Percentiles rank a stretch among this genome's conserved stretches.
Conservation (phyloP, 805 yeast genomes). For the Suhomyces vadensis region DNA sequence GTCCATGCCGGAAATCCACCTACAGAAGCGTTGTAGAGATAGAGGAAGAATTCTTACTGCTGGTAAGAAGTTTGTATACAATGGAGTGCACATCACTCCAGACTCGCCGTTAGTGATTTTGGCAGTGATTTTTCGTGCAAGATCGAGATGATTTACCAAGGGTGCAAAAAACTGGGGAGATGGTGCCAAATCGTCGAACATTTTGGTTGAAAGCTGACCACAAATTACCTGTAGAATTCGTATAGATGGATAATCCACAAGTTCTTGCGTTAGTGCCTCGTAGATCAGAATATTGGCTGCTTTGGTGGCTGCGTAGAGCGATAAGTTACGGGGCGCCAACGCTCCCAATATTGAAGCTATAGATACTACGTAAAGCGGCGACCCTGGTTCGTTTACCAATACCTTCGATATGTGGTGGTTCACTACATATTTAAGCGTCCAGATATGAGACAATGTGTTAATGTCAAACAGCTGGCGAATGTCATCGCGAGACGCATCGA, state of each 20-base stretch:
- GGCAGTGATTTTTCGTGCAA: constrained; percentile 38
- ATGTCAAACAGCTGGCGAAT: constrained; percentile 29
- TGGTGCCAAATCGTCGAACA: constrained; percentile 50
- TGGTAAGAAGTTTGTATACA: constrained; percentile 50
- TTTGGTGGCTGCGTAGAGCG: constrained; percentile 51
- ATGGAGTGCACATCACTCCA: constrained; percentile 47
- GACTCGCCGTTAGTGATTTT: constrained; percentile 37
- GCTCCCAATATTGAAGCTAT: constrained; percentile 50
- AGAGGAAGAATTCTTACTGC: constrained; percentile 43
- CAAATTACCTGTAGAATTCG: constrained; percentile 45
- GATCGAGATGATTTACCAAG: constrained; percentile 34
- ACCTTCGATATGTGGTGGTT: constrained; percentile 17
- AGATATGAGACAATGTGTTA: constrained; percentile 33
- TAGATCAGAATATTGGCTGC: constrained; percentile 46
- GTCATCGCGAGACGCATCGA: constrained; percentile 21
- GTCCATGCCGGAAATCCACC: constrained; percentile 42
- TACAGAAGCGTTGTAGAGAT: constrained; percentile 33
- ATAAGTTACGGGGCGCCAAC: constrained; percentile 49
- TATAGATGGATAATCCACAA: constrained; percentile 22
- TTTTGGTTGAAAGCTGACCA: constrained; percentile 50
- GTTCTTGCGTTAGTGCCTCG: constrained; percentile 47
- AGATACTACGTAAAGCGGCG: constrained; percentile 37
- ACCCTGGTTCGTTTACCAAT: not conserved
- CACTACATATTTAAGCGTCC: constrained; percentile 24
- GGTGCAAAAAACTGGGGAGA: constrained; percentile 50